Evolutionary conservation across 2,329 filamentous ascomycete genomes (phyloP), one percentile per base, ranked within the genome.

Genomic region (Pyricularia grisea): DNA sequence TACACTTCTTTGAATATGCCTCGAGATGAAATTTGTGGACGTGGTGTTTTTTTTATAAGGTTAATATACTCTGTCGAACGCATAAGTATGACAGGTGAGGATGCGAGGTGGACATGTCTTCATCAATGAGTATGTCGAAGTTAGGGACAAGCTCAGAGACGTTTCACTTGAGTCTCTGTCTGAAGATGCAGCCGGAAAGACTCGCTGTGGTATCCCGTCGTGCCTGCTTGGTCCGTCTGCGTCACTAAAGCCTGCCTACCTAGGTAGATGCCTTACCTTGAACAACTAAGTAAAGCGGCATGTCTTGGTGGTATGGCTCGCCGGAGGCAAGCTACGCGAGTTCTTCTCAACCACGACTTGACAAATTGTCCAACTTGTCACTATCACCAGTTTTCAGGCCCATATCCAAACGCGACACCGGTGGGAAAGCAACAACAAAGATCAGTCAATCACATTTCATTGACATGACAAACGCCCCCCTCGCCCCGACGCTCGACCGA

Each of bases 361-460:
- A 55, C 17, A n/a, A n/a, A 55, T 2, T n/a, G 42, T n/a, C 6
- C 6, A 55, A 9, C 17, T n/a, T 55, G 20, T 55, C 20, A 55
- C 7, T 9, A 55, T 55, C 42, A 55, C 17, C 42, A n/a, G 20
- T 55, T n/a, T n/a, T 9, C 42, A 20, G 17, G 5, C 20, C 42
- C 17, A 20, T 55, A 42, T n/a, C 1, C 17, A 55, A n/a, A n/a
- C 42, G 42, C 7, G n/a, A n/a, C 42, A 55, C 7, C 7, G 23
- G 27, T 25, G 9, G 23, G 25, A 61, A 17, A 28, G 58, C 55
- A 61, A 27, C 58, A 1, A 2, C 17, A 55, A 20, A 61, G 5
- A 27, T 61, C 23, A 61, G 58, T 61, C 58, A 61, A 61, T 61
- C n/a, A 61, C n/a, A 25, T 28, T 61, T 50, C 58, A 68, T 68